Evolutionary conservation across 768 basidiomycete genomes (phyloP), one percentile per base, ranked within the genome.

Genomic region (Panaeolus papilionaceus): DNA sequence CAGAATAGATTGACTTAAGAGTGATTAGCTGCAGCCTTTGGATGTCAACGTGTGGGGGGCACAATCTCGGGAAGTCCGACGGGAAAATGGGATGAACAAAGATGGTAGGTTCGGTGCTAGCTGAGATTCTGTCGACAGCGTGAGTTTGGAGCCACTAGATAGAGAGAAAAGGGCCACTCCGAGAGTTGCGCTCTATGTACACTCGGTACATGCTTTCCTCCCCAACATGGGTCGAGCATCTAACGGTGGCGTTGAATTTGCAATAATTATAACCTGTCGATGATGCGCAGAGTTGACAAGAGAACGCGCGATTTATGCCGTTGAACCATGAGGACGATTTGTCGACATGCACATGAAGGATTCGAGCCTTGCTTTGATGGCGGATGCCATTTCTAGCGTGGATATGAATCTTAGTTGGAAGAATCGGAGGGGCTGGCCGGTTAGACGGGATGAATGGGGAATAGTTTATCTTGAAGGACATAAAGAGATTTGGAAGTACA

Each of bases 241-340:
- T 14, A 44, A 44, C 42, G 42, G 42, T 44, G 42, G 42, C 42
- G 42, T 44, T 44, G 42, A 14, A 18, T 44, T 16, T 44, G 42
- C 11, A 44, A 44, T 44, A 44, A 44, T 44, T 44, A 44, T 44
- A 44, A 44, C 42, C 42, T 44, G 42, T 18, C 18, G 42, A 18
- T 44, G 16, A 44, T 44, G 42, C 42, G 33, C 26, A 62, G 42
- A 9, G 9, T 47, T 39, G 33, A 37, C 63, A 64, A 42, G 63
- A 64, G 45, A 51, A 47, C 28, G 64, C 42, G 64, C 20, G 45
- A 47, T 64, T 64, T 64, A 64, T n/a, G 64, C 64, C 47, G 64
- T 64, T 47, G 45, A 64, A 51, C 23, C 44, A 49, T 64, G 64
- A 44, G 64, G 42, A 64, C 20, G 42, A 40, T 44, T 44, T 44